Base-by-base conservation (phyloP, 2,329 filamentous ascomycete species). In the Penicillium sp. region DNA sequence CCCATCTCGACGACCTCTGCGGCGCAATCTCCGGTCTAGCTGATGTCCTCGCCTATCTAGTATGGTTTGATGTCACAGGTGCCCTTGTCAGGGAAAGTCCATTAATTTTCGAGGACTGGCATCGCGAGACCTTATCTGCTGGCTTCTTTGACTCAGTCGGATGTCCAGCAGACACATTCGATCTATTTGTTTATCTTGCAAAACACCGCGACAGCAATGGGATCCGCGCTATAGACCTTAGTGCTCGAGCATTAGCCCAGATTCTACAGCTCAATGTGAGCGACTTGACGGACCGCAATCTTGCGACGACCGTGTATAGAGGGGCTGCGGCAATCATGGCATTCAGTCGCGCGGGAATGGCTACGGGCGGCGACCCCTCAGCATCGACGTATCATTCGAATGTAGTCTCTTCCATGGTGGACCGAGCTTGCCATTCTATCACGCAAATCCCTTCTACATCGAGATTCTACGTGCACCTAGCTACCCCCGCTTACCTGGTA, bases 31-130 rank as follows among this genome's bases (percentile, higher is more conserved):
- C 70, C 0, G 75, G 75, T 0, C 59, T 78, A 1, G 65, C 68
- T 2, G 72, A 76, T 45, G 73, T 78, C 2, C 62, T 78, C 2
- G 67, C 74, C 0, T 71, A 74, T 8, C 67, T 78, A 3, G 68
- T 75, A 0, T 78, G 76, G 76, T 78, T 74, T 29, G 76, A 78
- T 50, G 68, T 71, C 0, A 71, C 69, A 11, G 73, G 76, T 5
- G 59, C 69, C 7, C 57, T 72, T 5, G 61, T 69, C 44, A 40
- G 64, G 34, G 50, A 60, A 5, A 56, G 55, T 16, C 39, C 48
- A 1, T 57, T 71, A 16, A 74, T 77, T 20, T 78, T 78, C 48
- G 72, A 76, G 22, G 70, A 73, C 59, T 78, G 75, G 75, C 75
- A 78, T 57, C 74, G 73, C 7, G 62, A 69, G 10, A 66, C 69